Base-by-base conservation (phyloP, 1,139 yeast species). In the Protomyces pachydermus region DNA sequence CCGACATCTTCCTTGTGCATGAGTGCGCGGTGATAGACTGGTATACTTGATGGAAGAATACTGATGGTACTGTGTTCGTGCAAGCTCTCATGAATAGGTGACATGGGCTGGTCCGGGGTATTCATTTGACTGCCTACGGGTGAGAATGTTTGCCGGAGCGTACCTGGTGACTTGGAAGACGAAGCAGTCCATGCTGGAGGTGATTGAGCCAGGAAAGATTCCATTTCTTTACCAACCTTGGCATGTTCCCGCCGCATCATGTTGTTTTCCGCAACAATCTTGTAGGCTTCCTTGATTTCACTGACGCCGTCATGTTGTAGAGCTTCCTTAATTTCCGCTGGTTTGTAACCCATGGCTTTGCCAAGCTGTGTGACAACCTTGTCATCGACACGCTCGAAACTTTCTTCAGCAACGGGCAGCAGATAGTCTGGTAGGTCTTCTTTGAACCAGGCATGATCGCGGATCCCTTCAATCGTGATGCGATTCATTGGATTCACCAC, bases 371-470 rank as follows among this genome's bases (percentile, higher is more conserved):
- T 79, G 25, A 93, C 88, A 20, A 91, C 88, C 70, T 85, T 87
- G 67, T 88, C 95, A 74, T 91, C 96, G 60, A 76, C 79, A 65
- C 77, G 76, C 20, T 69, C 72, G 39, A 68, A 63, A 45, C 56
- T 66, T 16, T 66, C 71, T 60, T 68, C 82, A 56, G 86, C 87
- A 14, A 58, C 62, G 1, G 96, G 95, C 67, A 87, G 78, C 69
- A 93, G 81, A 73, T 91, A 90, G 25, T 87, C 91, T 54, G 93
- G 91, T 68, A 95, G 82, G 65, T 84, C 91, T 12, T 84, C 85
- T 70, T 85, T 86, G 77, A 93, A 93, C 99, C 99, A 93, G 68
- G 89, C 93, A 74, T 93, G 97, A 72, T 91, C 90, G 87, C 91
- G 87, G 61, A 93, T 89, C 73, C 90, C 97, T 71, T 87, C 91